Percentiles rank a stretch among this genome's conserved stretches.
Conservation (phyloP, 345 rosid species). For the Psidium guajava region DNA sequence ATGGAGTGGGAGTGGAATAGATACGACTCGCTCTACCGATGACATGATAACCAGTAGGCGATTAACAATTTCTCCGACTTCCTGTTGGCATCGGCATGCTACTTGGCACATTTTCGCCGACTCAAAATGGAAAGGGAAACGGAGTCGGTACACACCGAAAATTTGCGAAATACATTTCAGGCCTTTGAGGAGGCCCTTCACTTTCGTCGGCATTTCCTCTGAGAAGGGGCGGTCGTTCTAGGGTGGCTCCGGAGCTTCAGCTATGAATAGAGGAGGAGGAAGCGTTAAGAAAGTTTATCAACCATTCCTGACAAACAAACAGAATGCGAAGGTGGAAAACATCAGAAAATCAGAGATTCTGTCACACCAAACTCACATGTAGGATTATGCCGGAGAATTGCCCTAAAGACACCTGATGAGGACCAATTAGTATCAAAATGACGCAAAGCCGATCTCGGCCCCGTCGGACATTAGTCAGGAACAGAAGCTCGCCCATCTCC, state of each 20-base stretch:
- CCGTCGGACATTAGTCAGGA: neutral
- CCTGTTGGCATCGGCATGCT: accelerated
- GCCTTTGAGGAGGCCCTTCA: slow-evolving; percentile 55
- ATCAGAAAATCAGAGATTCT: neutral
- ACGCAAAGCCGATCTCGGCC: neutral
- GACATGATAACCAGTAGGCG: neutral
- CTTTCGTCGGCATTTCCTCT: slow-evolving; percentile 1
- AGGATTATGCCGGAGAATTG: neutral
- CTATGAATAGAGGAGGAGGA: neutral
- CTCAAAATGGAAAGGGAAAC: neutral
- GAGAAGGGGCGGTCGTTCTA: neutral
- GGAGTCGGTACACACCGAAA: slow-evolving; percentile 21
- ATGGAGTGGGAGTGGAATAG: neutral
- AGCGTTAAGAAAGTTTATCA: neutral
- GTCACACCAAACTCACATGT: neutral
- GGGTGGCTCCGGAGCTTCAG: neutral
- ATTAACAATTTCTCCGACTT: neutral
- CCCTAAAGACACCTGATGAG: neutral
- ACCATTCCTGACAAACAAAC: neutral
- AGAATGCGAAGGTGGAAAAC: too few species aligned
- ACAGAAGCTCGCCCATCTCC: neutral
- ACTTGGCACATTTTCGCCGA: neutral
- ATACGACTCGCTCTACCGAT: neutral
- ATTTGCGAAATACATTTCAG: slow-evolving; percentile 39
- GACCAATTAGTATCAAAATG: neutral